Evolutionary conservation across 1,284 basidiomycete genomes (phyloP).

Genomic region (Kalmanozyma brasiliensis): DNA sequence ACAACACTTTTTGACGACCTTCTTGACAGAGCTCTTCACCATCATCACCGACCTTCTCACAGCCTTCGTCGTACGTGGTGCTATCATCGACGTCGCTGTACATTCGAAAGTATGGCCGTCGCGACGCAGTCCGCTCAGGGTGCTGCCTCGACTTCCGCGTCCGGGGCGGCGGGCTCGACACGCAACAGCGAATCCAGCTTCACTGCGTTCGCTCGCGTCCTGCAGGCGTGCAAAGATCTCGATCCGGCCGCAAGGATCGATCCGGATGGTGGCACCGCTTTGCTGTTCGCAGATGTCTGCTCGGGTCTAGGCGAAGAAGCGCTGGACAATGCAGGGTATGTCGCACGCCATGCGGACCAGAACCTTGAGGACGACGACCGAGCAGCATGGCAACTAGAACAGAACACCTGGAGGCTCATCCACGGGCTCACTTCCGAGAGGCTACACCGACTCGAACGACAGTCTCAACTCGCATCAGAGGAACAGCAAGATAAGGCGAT

Average conservation of each 20-base stretch:
- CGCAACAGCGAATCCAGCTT: conserved; percentile 51
- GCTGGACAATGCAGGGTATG: conserved; percentile 49
- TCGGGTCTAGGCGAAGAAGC: conserved; percentile 34
- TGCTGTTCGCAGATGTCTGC: conserved; percentile 59
- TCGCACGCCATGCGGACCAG: conserved; percentile 19
- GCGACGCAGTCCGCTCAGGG: conserved; percentile 15
- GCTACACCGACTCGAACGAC: conserved; percentile 42
- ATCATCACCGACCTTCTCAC: background rate
- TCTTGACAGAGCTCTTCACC: background rate
- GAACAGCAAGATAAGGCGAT: conserved; percentile 6
- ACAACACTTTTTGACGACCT: conserved; percentile 30
- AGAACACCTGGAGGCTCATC: conserved; percentile 58
- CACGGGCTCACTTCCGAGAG: conserved; percentile 52
- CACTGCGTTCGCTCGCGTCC: conserved; percentile 55
- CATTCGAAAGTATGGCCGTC: conserved; percentile 12
- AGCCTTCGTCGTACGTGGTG: background rate
- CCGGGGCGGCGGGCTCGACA: conserved; percentile 8
- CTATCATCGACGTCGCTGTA: too few species aligned
- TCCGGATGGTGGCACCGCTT: conserved; percentile 48
- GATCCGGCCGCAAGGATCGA: conserved; percentile 47
- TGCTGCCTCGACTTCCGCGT: conserved; percentile 26
- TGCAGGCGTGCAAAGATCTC: conserved; percentile 47
- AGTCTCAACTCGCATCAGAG: conserved; percentile 28
- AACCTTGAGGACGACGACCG: conserved; percentile 43
- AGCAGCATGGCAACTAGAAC: conserved; percentile 54